Base-by-base conservation (phyloP, 176 grass and related monocot species). In the Avena sativa region DNA sequence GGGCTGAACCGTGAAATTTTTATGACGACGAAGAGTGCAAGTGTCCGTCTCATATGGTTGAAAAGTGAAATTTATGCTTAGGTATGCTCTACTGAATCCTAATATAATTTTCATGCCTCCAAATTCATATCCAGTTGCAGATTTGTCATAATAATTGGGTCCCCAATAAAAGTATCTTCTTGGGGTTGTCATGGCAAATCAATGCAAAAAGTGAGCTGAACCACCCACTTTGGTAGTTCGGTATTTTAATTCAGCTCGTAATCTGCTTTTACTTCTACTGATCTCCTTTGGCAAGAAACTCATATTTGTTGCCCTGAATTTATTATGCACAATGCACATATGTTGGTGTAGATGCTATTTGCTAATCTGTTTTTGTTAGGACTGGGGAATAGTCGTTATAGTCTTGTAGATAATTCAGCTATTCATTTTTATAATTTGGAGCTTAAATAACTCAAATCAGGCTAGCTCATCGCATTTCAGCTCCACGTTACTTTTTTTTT, bases 361-460 rank as follows among this genome's bases (percentile, higher is more conserved):
- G 7, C 16, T 43, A 70, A 43, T 71, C 1, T 71, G 67, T 43
- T 71, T 44, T n/a, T 20, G 16, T 43, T 46, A 71, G 68, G 38
- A 44, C 68, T 71, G 44, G 38, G 9, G 3, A 44, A 71, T 71
- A 71, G 68, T 44, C 38, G 9, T 46, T 71, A 38, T 71, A 44
- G 8, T 46, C 38, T 12, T 71, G 68, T 71, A 71, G 38, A 21
- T 71, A 4, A 46, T 71, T 44, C 36, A 40, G 3, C 11, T 44
- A 40, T 71, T 71, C 68, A 19, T 20, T 71, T 71, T 71, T 44
- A 0, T 43, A 71, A 71, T 71, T n/a, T n/a, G 68, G 68, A 71
- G 5, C 16, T 44, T 20, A 20, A 6, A 71, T n/a, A 71, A 17
- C 17, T 8, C 38, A 71, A 44, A 71, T n/a, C 36, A 71, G 68